These are phyloP conservation scores for Zygoascus meyerae DNA, from an alignment of 1,139 yeast species.

Conservation along the genomic window DNA sequence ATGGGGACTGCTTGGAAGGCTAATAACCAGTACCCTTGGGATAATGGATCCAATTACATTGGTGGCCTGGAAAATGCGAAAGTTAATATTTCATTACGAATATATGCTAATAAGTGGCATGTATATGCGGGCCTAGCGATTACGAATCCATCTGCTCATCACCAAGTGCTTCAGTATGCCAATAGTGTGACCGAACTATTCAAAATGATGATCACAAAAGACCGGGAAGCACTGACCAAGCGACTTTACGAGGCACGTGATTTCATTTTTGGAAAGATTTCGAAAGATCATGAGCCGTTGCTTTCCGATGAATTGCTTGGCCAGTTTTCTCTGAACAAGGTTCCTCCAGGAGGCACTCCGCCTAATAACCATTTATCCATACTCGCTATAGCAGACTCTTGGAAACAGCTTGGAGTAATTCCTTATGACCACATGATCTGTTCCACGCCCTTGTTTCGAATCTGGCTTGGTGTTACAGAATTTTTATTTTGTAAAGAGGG, in stretches of 20 bases:
- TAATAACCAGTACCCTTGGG: slow-evolving; percentile 87
- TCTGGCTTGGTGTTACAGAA: slow-evolving; percentile 90
- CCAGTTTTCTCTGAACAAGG: slow-evolving; percentile 69
- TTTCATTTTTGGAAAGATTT: slow-evolving; percentile 66
- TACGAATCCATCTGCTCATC: slow-evolving; percentile 90
- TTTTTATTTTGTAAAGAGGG: slow-evolving; percentile 83
- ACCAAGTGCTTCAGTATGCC: slow-evolving; percentile 85
- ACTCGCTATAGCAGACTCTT: slow-evolving; percentile 87
- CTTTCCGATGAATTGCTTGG: slow-evolving; percentile 77
- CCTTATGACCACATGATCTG: slow-evolving; percentile 97
- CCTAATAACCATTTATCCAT: slow-evolving; percentile 88
- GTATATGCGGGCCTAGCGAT: slow-evolving; percentile 97
- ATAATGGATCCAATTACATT: slow-evolving; percentile 63
- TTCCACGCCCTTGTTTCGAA: slow-evolving; percentile 87
- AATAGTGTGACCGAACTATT: slow-evolving; percentile 76
- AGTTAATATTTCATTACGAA: slow-evolving; percentile 84
- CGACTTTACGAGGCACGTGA: slow-evolving; percentile 64
- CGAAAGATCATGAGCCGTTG: slow-evolving; percentile 50
- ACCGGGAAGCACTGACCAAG: slow-evolving; percentile 48
- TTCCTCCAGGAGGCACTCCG: slow-evolving; percentile 63
- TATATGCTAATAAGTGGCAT: slow-evolving; percentile 93
- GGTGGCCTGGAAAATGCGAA: slow-evolving; percentile 97
- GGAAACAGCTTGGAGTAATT: slow-evolving; percentile 76
- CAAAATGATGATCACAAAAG: slow-evolving; percentile 72
- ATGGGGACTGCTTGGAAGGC: slow-evolving; percentile 98